These are phyloP conservation scores for Schizophyllum commune DNA, from an alignment of 1,284 basidiomycete species.

Conservation along the genomic window DNA sequence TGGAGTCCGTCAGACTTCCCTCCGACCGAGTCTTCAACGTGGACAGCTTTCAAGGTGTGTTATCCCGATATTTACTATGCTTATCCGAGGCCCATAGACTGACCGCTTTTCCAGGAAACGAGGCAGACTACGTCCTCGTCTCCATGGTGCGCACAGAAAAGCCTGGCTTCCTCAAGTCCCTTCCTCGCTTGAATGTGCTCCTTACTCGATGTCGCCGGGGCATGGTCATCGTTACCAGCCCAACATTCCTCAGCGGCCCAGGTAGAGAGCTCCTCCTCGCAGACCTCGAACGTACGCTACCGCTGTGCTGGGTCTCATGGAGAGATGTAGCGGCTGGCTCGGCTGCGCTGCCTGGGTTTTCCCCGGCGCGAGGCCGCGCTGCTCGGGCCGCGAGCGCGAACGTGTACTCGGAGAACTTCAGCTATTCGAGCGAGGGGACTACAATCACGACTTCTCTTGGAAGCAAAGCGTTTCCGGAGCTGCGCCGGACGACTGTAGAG, in stretches of 20 bases:
- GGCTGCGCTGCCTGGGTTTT: not conserved
- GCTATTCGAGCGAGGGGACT: not conserved
- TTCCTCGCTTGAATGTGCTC: constrained; percentile 60
- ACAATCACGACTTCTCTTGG: not conserved
- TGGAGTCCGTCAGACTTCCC: not conserved
- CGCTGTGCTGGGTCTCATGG: not conserved
- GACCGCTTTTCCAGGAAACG: constrained; percentile 30
- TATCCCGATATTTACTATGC: constrained; percentile 22
- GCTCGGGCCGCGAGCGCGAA: not conserved
- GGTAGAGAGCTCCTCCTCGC: constrained; percentile 38
- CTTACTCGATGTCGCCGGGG: constrained; percentile 51
- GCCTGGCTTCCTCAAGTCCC: constrained; percentile 40
- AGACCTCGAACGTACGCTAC: constrained; percentile 21
- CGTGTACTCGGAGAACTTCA: not conserved
- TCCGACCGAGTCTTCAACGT: constrained; percentile 43
- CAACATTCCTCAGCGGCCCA: constrained; percentile 32
- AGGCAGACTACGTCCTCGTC: constrained; percentile 49
- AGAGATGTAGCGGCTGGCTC: not conserved
- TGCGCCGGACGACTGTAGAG: not conserved
- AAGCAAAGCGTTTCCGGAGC: not conserved
- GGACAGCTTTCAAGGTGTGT: constrained; percentile 43
- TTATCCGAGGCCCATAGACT: constrained; percentile 10
- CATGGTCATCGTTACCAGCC: constrained; percentile 48
- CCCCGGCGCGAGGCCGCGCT: not conserved
- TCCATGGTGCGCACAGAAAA: constrained; percentile 38